Evolutionary conservation across 768 basidiomycete genomes (phyloP).

Genomic region (Hygrophoropsis aurantiaca): DNA sequence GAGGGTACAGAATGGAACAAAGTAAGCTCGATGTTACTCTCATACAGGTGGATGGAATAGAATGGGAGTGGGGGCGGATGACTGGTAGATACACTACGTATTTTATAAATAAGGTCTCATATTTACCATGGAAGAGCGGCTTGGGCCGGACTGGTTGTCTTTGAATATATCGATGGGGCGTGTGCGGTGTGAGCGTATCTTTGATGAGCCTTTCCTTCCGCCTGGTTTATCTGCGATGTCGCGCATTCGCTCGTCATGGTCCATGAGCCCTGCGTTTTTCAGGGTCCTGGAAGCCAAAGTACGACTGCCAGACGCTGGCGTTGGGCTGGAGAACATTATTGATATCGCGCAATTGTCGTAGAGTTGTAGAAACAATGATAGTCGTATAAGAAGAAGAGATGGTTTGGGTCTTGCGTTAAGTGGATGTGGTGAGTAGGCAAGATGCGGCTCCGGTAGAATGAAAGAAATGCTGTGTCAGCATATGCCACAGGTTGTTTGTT

Average conservation of each 20-base stretch:
- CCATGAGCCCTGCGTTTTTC: constrained; percentile 72
- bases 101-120: constrained; percentile 38
- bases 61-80: constrained; percentile 4
- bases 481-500: constrained; percentile 19
- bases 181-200: constrained; percentile 59
- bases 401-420: background rate
- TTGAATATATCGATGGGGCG: constrained; percentile 60
- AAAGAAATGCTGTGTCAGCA: constrained; percentile 22
- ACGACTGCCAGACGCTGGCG: constrained; percentile 58
- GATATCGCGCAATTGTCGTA: background rate
- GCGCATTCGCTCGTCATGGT: constrained; percentile 74
- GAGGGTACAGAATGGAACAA: constrained; percentile 30
- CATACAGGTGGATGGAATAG: constrained; percentile 11
- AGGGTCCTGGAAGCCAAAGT: constrained; percentile 61
- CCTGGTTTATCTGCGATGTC: constrained; percentile 65
- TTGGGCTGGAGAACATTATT: constrained; percentile 59
- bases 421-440: too few relatives aligned
- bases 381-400: background rate
- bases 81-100: constrained; percentile 16
- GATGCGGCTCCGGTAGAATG: background rate
- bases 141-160: constrained; percentile 44
- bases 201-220: constrained; percentile 68
- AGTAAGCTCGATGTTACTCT: constrained; percentile 38
- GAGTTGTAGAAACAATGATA: background rate
- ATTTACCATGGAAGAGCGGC: constrained; percentile 69